Conservation (phyloP, 768 basidiomycete genomes). For the Stropharia rugosoannulata region DNA sequence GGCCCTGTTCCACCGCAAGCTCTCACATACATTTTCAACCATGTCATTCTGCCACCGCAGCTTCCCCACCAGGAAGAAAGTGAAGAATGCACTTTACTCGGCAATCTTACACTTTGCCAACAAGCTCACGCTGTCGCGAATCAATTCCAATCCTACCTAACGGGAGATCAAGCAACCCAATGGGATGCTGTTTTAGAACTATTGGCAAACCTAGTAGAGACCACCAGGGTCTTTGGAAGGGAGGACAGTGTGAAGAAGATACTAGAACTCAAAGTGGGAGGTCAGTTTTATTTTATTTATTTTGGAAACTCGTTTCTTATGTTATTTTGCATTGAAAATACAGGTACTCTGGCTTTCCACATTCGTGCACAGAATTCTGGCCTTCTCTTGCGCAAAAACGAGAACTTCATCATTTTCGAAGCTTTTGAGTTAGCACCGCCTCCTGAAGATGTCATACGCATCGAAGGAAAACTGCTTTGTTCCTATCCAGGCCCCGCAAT, state of each 20-base stretch:
- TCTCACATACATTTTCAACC: slow-evolving; percentile 30
- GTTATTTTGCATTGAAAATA: slow-evolving; percentile 9
- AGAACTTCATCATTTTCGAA: slow-evolving; percentile 35
- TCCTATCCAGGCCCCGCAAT: slow-evolving; percentile 47
- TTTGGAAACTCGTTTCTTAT: neutral
- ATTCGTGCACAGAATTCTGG: slow-evolving; percentile 49
- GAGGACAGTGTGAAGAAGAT: neutral
- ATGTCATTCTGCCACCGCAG: slow-evolving; percentile 42
- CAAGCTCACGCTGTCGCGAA: slow-evolving; percentile 16
- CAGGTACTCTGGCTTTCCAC: slow-evolving; percentile 37
- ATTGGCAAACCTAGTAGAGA: slow-evolving; percentile 14
- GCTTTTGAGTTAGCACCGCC: slow-evolving; percentile 44
- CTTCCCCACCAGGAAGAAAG: slow-evolving; percentile 38
- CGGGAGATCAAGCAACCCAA: slow-evolving; percentile 3
- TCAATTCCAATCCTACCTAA: slow-evolving; percentile 15
- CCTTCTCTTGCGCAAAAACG: slow-evolving; percentile 34
- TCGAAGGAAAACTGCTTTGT: slow-evolving; percentile 42
- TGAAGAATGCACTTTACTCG: neutral
- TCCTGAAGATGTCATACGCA: slow-evolving; percentile 31
- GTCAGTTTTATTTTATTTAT: slow-evolving; percentile 4
- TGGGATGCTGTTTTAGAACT: slow-evolving; percentile 33
- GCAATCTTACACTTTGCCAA: slow-evolving; percentile 25
- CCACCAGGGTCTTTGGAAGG: slow-evolving; percentile 5
- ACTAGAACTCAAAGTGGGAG: slow-evolving; percentile 8
- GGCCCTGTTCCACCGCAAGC: slow-evolving; percentile 3